Percentiles rank a stretch among this genome's conserved stretches.
These are phyloP conservation scores for Metschnikowia peoriensis DNA, from an alignment of 805 yeast genomes.

Conservation along the genomic window DNA sequence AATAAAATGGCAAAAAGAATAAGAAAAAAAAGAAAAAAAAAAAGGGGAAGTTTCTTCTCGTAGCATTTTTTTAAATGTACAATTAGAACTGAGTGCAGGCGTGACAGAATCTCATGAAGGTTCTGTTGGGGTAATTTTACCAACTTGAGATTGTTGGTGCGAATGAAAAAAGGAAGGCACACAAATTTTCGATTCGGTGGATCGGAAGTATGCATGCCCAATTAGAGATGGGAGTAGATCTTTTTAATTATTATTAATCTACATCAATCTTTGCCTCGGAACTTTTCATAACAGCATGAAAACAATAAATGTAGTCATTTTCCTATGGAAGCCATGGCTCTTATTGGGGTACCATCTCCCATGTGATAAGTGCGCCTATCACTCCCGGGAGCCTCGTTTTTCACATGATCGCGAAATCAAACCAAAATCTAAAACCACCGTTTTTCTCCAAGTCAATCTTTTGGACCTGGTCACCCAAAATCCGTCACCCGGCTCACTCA, in stretches of 20 bases:
- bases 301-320: too few species aligned
- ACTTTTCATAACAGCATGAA: background rate
- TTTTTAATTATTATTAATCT: too few species aligned
- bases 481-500: background rate
- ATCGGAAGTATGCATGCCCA: too few species aligned
- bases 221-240: too few species aligned
- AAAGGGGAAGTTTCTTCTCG: too few species aligned
- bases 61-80: background rate
- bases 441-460: background rate
- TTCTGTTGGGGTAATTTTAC: background rate
- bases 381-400: conserved; percentile 1
- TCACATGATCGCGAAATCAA: conserved; percentile 7
- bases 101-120: background rate
- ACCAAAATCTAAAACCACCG: background rate
- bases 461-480: background rate
- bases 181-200: too few species aligned
- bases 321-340: too few species aligned
- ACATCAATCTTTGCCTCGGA: background rate
- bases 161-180: background rate
- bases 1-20: too few species aligned
- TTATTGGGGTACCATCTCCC: background rate
- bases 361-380: conserved; percentile 1
- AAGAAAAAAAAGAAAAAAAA: too few species aligned
- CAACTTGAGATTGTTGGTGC: background rate
- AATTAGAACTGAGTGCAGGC: background rate